Percentiles rank a stretch among this genome's conserved stretches.
Evolutionary conservation across 805 yeast genomes (phyloP).

Genomic region (Barnettozyma sucrosica): DNA sequence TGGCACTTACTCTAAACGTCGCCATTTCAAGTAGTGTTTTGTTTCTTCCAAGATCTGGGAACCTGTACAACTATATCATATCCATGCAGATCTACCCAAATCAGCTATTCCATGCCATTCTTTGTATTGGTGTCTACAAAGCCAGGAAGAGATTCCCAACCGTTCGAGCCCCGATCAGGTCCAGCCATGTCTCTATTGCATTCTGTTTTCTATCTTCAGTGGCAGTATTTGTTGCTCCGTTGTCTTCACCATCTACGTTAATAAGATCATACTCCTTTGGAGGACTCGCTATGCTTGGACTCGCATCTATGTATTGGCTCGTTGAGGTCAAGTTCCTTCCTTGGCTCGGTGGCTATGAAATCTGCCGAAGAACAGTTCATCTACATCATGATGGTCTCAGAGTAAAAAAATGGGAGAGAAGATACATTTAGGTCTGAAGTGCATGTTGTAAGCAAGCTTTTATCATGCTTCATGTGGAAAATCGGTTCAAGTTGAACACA

Average conservation of each 20-base stretch:
- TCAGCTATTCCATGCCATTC: constrained; percentile 42
- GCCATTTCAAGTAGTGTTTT: constrained; percentile 28
- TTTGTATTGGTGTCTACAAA: constrained; percentile 51
- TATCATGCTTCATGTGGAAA: not conserved
- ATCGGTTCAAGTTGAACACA: constrained; percentile 30
- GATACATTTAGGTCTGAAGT: not conserved
- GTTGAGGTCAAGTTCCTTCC: constrained; percentile 13
- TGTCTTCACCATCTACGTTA: constrained; percentile 10
- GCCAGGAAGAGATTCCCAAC: constrained; percentile 43
- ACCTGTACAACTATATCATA: constrained; percentile 35
- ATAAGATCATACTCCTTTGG: constrained; percentile 13
- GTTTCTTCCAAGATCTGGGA: constrained; percentile 27
- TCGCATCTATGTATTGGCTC: constrained; percentile 31
- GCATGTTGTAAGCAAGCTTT: not conserved
- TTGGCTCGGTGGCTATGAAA: constrained; percentile 7
- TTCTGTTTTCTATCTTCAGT: constrained; percentile 13
- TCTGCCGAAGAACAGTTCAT: constrained; percentile 7
- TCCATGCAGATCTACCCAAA: constrained; percentile 41
- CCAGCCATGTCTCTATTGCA: constrained; percentile 29
- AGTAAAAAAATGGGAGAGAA: constrained; percentile 9
- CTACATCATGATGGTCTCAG: constrained; percentile 9
- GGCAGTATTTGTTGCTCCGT: constrained; percentile 10
- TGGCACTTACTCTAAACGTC: constrained; percentile 35
- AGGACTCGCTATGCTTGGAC: constrained; percentile 40
- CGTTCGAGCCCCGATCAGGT: constrained; percentile 42